These are phyloP conservation scores for Oldenlandia corymbosa DNA, from an alignment of 257 asterid genomes.

Conservation along the genomic window DNA sequence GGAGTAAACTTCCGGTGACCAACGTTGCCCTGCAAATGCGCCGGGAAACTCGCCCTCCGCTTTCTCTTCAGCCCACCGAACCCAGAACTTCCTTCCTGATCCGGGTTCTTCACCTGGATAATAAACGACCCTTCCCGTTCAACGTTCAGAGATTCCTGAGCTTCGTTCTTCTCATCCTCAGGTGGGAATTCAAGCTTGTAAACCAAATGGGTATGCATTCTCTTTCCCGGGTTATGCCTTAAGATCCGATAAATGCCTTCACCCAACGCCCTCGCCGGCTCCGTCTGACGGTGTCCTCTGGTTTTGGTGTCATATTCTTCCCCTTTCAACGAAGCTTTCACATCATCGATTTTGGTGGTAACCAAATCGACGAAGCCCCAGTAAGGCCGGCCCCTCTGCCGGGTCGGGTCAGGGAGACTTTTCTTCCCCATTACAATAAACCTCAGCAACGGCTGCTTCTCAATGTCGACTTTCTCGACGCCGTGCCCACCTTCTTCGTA, in stretches of 20 bases:
- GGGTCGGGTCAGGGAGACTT: conserved; percentile 50
- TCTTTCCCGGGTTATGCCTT: conserved; percentile 38
- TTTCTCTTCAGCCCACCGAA: conserved; percentile 47
- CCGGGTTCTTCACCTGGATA: conserved; percentile 62
- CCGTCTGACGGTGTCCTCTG: conserved; percentile 27
- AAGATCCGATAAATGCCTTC: conserved; percentile 64
- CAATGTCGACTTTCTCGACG: conserved; percentile 29
- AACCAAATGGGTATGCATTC: conserved; percentile 55
- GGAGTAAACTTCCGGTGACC: conserved; percentile 35
- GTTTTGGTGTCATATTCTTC: conserved; percentile 34
- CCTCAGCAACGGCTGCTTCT: conserved; percentile 40
- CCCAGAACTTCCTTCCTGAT: conserved; percentile 4
- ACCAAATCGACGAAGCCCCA: conserved; percentile 42
- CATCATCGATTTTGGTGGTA: conserved; percentile 29
- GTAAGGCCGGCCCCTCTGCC: conserved; percentile 31
- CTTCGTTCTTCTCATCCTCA: conserved; percentile 32
- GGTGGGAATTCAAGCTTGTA: conserved; percentile 66
- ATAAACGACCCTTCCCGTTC: conserved; percentile 59
- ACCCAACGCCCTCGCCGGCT: conserved; percentile 34
- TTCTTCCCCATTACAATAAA: conserved; percentile 68
- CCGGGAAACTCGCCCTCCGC: conserved; percentile 55
- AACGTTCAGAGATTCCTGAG: conserved; percentile 51
- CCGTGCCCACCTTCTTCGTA: conserved; percentile 37
- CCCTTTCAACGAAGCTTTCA: conserved; percentile 26
- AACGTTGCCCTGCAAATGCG: conserved; percentile 47